phyloP scores from a whole-genome alignment of 2,329 filamentous ascomycete species.

The Fusarium domesticum region DNA sequence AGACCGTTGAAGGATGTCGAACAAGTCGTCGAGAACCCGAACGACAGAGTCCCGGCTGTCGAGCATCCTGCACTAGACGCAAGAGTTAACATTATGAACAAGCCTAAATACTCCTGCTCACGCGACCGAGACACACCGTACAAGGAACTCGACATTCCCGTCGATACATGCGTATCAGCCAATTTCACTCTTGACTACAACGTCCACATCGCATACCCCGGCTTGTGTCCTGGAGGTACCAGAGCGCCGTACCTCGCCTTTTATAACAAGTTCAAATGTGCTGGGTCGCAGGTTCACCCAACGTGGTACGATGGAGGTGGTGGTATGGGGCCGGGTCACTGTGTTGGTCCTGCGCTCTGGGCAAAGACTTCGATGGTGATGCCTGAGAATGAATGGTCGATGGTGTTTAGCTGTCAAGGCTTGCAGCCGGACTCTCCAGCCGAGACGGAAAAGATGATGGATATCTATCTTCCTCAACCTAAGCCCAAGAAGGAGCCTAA shows the following conservation, averaged over 20 bases:
- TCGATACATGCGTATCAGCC: conserved; percentile 8
- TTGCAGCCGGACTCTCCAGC: background rate
- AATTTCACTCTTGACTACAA: conserved; percentile 12
- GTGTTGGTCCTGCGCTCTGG: conserved; percentile 7
- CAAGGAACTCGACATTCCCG: conserved; percentile 2
- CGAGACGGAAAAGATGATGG: background rate
- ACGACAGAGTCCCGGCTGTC: too few species aligned
- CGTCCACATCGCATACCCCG: conserved; percentile 3
- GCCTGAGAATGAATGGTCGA: conserved; percentile 5
- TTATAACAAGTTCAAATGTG: conserved; percentile 5
- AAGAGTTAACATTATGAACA: conserved; percentile 2
- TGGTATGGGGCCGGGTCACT: conserved; percentile 6
- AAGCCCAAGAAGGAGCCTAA: background rate
- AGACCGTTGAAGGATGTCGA: background rate
- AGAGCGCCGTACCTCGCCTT: conserved; percentile 5
- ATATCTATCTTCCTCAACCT: conserved; percentile 1
- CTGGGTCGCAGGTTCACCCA: conserved; percentile 3
- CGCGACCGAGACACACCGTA: background rate
- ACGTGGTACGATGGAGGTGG: background rate
- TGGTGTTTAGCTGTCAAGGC: conserved; percentile 5
- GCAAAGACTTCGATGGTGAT: background rate
- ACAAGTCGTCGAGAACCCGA: background rate
- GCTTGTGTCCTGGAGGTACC: conserved; percentile 2
- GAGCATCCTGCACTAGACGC: conserved; percentile 2
- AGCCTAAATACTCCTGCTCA: conserved; percentile 1